Base-by-base conservation (phyloP, 2,329 filamentous ascomycete genomes). In the Aspergillus candidus region DNA sequence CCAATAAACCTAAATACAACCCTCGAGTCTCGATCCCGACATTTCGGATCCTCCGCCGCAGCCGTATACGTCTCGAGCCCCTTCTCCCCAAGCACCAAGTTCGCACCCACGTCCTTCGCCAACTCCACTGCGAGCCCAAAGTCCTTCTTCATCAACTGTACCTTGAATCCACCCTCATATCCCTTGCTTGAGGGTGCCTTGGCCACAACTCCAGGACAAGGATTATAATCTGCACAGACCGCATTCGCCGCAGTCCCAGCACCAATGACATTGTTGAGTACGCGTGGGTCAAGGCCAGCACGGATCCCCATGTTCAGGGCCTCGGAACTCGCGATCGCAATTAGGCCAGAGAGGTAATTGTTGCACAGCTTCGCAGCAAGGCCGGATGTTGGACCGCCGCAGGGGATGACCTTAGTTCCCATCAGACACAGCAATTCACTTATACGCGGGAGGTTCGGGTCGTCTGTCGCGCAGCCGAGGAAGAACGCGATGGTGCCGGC, bases 241-340 rank as follows among this genome's bases (percentile, higher is more conserved):
- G 71, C 62, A 43, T 71, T 76, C 53, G 77, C 74, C 2, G 73
- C 75, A 0, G 75, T 77, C 1, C 73, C 71, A 2, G 73, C 71
- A 12, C 69, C 67, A 48, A 73, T 78, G 4, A 79, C 72, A 37
- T 71, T 72, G 1, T 72, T 69, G 17, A 82, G 63, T 3, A 76
- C 69, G 4, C 72, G 60, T 0, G 78, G 75, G 47, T 80, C 75
- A 43, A 82, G 64, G 0, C 79, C 78, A 5, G 74, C 71, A 1
- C 69, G 63, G 66, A 82, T 82, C 1, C 77, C 78, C 59, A 82
- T 77, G 46, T 80, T 74, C 67, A 82, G 74, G 1, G 77, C 76
- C 57, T 82, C 79, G 0, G 75, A 70, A 35, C 68, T 72, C 0
- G 77, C 78, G 41, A 82, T 78, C 5, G 77, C 73, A 45, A 82